Conservation (phyloP, 306 rosid species). For the Rosa rugosa region DNA sequence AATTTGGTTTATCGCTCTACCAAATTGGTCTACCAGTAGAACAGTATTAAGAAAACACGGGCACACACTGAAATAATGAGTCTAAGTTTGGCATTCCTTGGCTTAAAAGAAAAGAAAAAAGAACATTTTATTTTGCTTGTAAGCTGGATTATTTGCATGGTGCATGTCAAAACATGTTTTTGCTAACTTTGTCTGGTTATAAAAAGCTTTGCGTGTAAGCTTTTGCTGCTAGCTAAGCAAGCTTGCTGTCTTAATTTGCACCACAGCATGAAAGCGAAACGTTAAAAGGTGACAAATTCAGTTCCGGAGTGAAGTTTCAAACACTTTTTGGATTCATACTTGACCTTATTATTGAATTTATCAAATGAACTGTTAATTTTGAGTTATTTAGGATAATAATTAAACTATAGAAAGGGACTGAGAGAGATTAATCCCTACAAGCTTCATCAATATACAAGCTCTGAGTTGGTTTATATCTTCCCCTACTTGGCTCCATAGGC, state of each 20-base stretch:
- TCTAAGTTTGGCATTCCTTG: too few relatives aligned
- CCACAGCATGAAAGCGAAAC: neutral
- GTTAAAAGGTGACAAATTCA: neutral
- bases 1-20: too few relatives aligned
- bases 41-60: too few relatives aligned
- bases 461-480: neutral
- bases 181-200: neutral
- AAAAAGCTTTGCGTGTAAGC: neutral
- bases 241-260: neutral
- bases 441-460: neutral
- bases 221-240: neutral
- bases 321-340: neutral
- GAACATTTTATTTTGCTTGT: neutral
- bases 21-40: too few relatives aligned
- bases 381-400: neutral
- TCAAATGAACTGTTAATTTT: neutral
- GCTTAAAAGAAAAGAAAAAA: neutral
- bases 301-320: neutral
- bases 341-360: neutral
- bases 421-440: neutral
- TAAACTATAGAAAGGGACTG: neutral
- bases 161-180: neutral
- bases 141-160: neutral
- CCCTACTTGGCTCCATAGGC: too few relatives aligned
- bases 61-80: too few relatives aligned